phyloP scores from a whole-genome alignment of 495 filamentous ascomycete species.

The Penicillium nucicola region DNA sequence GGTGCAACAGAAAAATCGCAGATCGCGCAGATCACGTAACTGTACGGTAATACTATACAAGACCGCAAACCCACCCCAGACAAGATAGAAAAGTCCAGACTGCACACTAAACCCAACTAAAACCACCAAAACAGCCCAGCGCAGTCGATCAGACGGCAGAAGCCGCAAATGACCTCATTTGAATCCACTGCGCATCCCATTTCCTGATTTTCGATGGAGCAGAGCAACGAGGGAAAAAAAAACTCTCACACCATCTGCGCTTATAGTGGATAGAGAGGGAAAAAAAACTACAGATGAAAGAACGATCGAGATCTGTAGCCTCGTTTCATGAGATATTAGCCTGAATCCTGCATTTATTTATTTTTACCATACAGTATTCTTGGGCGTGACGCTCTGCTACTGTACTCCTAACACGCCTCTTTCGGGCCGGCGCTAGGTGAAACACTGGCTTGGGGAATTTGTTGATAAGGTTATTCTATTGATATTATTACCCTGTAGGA shows the following conservation, averaged over 20 bases:
- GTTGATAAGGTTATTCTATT: too few species aligned
- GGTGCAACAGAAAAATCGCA: neutral
- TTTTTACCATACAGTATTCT: too few species aligned
- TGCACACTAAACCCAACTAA: neutral
- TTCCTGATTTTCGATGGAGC: constrained; percentile 20
- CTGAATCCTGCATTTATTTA: too few species aligned
- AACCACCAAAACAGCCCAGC: constrained; percentile 1
- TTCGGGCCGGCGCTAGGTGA: neutral
- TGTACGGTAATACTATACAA: too few species aligned
- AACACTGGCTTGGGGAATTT: neutral
- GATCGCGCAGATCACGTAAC: neutral
- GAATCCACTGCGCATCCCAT: constrained; percentile 10
- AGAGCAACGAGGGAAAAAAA: neutral
- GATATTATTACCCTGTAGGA: too few species aligned
- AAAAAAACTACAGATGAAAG: neutral
- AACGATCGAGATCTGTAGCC: neutral
- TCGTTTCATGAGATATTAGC: neutral
- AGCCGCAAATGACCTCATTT: constrained; percentile 26
- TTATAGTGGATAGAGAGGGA: neutral
- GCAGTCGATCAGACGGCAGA: constrained; percentile 24
- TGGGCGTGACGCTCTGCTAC: too few species aligned
- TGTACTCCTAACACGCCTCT: neutral
- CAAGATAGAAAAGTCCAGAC: neutral
- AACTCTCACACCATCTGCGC: neutral
- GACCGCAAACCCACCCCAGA: too few species aligned